phyloP scores from a whole-genome alignment of 2,329 filamentous ascomycete species.

The Cyphellophora attinorum region DNA sequence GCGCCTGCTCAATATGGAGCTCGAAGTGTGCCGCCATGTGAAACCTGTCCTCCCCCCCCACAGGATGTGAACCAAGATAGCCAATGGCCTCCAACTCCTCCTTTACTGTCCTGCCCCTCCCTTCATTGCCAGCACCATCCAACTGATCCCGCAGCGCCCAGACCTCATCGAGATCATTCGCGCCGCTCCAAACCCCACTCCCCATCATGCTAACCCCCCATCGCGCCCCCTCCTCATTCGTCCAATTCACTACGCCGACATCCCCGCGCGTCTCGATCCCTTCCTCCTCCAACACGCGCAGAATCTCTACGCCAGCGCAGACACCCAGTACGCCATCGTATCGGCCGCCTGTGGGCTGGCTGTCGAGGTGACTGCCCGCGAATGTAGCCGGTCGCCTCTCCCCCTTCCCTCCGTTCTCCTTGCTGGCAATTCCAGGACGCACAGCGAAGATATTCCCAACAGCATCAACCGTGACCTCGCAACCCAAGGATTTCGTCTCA shows the following conservation, averaged over 20 bases:
- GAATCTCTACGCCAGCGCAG: constrained; percentile 61
- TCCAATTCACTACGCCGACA: constrained; percentile 70
- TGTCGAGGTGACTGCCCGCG: constrained; percentile 62
- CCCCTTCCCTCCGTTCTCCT: constrained; percentile 50
- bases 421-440: too few relatives aligned
- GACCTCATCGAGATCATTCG: constrained; percentile 52
- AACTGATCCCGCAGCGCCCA: constrained; percentile 54
- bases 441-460: constrained; percentile 79
- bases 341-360: constrained; percentile 44
- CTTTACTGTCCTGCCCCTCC: constrained; percentile 43
- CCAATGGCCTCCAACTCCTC: constrained; percentile 62
- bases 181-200: constrained; percentile 69
- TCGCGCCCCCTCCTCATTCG: constrained; percentile 72
- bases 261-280: constrained; percentile 59
- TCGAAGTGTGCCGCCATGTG: constrained; percentile 77
- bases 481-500: constrained; percentile 54
- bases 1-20: constrained; percentile 77
- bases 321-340: constrained; percentile 73
- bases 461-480: constrained; percentile 57
- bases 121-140: constrained; percentile 37
- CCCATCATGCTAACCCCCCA: constrained; percentile 67
- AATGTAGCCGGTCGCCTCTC: constrained; percentile 53
- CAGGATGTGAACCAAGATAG: constrained; percentile 54
- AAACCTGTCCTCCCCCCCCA: constrained; percentile 53
- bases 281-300: constrained; percentile 59